Percentiles rank a stretch among this genome's conserved stretches.
Conservation (phyloP, 768 basidiomycete species). For the Butyriboletus loyo region DNA sequence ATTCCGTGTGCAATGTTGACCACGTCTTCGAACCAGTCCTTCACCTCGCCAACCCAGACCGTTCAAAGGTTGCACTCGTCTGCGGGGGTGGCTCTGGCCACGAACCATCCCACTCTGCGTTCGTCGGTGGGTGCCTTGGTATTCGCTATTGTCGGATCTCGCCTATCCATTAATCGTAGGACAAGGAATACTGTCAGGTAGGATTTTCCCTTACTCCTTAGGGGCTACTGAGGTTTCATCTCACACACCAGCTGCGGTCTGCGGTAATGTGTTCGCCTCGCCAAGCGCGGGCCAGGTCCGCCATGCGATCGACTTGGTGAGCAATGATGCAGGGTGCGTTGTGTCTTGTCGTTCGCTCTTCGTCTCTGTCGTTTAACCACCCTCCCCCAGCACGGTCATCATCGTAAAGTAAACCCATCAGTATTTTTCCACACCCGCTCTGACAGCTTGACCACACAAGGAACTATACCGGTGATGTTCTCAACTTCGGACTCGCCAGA, state of each 20-base stretch:
- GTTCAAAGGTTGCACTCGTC: constrained; percentile 68
- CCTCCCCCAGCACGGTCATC: constrained; percentile 59
- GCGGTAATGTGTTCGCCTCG: constrained; percentile 87
- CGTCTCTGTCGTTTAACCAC: neutral
- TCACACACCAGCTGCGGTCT: constrained; percentile 61
- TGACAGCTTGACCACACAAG: constrained; percentile 34
- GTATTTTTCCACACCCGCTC: neutral
- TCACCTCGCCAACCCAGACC: constrained; percentile 53
- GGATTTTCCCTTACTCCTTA: neutral
- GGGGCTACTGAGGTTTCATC: neutral
- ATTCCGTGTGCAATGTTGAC: neutral
- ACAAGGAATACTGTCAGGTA: constrained; percentile 75
- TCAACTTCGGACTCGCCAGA: constrained; percentile 88
- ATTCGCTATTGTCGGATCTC: neutral
- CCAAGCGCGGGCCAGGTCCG: constrained; percentile 85
- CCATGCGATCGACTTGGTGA: constrained; percentile 73
- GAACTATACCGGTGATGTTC: constrained; percentile 88
- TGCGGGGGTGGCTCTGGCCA: constrained; percentile 89
- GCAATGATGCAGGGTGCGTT: constrained; percentile 66
- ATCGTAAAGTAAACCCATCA: constrained; percentile 64
- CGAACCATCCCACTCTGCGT: constrained; percentile 87
- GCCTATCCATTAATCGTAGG: constrained; percentile 38
- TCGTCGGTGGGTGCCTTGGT: constrained; percentile 60
- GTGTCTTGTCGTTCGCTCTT: neutral
- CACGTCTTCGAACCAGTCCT: constrained; percentile 46